Base-by-base conservation (phyloP, 192 early-diverging fungal genomes). In the Dissophora globulifera region DNA sequence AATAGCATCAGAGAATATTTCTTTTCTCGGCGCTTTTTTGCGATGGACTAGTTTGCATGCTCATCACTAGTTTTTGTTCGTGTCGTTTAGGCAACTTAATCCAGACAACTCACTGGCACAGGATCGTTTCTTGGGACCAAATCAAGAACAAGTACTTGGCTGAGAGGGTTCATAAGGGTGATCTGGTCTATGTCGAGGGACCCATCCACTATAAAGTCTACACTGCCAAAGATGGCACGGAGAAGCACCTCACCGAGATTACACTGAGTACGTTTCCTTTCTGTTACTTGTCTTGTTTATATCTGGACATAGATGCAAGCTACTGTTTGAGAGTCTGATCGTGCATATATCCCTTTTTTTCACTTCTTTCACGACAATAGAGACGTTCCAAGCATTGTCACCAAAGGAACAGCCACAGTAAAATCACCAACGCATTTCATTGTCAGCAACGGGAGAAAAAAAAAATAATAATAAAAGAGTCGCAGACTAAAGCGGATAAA, bases 21-120 rank as follows among this genome's bases (percentile, higher is more conserved):
- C 4, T 40, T 50, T 40, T 50, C 19, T 50, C 35, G 6, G 13
- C 0, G 29, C 29, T 33, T 45, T 12, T n/a, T 27, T 59, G 2
- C 17, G 16, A 20, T 59, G 20, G 16, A 26, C 43, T 31, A 31
- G 35, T 25, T 50, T 50, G 22, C 38, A 10, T 17, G 9, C 43
- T 45, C n/a, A n/a, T 45, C 17, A 4, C n/a, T 6, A 4, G 15
- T 50, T 50, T 51, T 52, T 52, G 0, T 43, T 23, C 13, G 7
- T 55, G 7, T 54, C n/a, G 10, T 29, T 51, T 51, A 85, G 84
- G 88, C 57, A 88, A 92, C 62, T 62, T 86, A 32, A 59, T 92
- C 50, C 85, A 92, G 78, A 81, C 82, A 33, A 90, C 89, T 22
- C 86, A 86, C 60, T 92, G 90, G 90, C 90, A 92, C 76, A 81